Base-by-base conservation (phyloP, 495 filamentous ascomycete species). In the Xylaria cubensis region DNA sequence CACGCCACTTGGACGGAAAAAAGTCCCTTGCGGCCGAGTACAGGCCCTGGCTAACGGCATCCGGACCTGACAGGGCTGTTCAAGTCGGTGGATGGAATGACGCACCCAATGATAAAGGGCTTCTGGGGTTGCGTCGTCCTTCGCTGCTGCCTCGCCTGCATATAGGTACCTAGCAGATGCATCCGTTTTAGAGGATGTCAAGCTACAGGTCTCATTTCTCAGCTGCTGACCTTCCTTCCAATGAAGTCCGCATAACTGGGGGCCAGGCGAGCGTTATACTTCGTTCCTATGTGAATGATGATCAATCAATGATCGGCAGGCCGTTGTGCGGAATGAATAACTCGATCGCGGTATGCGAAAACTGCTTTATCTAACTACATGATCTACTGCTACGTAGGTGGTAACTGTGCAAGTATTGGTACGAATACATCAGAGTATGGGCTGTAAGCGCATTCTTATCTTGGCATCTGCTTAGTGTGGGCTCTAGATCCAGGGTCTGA, bases 21-120 rank as follows among this genome's bases (percentile, higher is more conserved):
- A 66, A 66, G 64, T 66, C 63, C 63, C 26, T 65, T 65, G 63
- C 63, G 17, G 26, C 53, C 53, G 53, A 56, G 53, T 56, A 4
- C 17, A 32, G 55, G 19, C 59, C 36, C 36, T 42, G 10, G 21
- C 39, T 44, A 24, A 63, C 39, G 61, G 61, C 26, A 24, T 41
- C 61, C 7, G 61, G 61, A 41, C 34, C 41, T 12, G 58, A 62
- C 58, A 62, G 36, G 19, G 61, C 61, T 46, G 41, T 46, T 19
- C 61, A 29, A 26, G 12, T 46, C 8, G 6, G n/a, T 63, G n/a
- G 21, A 63, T 61, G 17, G 59, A 42, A 42, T 44, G 17, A 15
- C 10, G 32, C 50, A 44, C 10, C 48, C 50, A 56, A 55, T 67
- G 39, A 29, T 8, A 29, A 10, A 29, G 36, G 39, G 17, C 8